Percentiles rank a stretch among this genome's conserved stretches.
These are phyloP conservation scores for Backusella psychrophila DNA, from an alignment of 192 early-diverging fungal species.

Conservation along the genomic window DNA sequence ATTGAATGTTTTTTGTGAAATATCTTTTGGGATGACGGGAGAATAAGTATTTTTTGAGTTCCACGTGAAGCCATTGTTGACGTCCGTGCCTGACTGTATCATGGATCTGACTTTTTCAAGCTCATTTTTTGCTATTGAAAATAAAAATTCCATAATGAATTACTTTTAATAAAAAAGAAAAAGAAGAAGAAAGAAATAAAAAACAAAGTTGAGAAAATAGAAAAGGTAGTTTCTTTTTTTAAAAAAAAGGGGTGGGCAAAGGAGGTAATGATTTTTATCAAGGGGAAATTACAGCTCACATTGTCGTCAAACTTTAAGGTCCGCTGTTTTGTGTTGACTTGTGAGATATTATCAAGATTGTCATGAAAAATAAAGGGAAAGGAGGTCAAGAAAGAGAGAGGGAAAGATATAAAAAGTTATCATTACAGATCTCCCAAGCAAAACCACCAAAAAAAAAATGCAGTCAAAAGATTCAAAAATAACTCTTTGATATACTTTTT, in stretches of 20 bases:
- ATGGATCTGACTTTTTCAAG: conserved; percentile 34
- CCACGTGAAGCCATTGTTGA: conserved; percentile 44
- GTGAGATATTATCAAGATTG: background rate
- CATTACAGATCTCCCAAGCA: background rate
- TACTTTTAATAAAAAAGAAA: background rate
- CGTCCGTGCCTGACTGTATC: conserved; percentile 41
- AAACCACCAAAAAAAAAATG: background rate
- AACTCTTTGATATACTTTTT: background rate
- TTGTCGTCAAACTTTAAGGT: background rate
- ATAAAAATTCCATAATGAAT: conserved; percentile 41
- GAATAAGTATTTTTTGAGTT: conserved; percentile 40
- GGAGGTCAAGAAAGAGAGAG: background rate
- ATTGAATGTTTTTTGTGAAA: conserved; percentile 24
- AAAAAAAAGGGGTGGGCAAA: background rate
- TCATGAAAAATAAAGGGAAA: background rate
- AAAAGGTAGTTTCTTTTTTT: background rate
- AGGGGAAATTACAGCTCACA: conserved; percentile 11
- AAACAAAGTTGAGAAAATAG: background rate
- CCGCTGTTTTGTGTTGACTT: background rate
- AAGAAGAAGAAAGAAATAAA: background rate
- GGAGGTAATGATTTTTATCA: conserved; percentile 8
- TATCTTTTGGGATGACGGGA: conserved; percentile 34
- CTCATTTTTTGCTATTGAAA: conserved; percentile 41
- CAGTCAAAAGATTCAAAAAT: background rate
- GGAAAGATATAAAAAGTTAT: background rate